These are phyloP conservation scores for Tylopilus orsonianus DNA, from an alignment of 1,284 basidiomycete species.

Conservation along the genomic window DNA sequence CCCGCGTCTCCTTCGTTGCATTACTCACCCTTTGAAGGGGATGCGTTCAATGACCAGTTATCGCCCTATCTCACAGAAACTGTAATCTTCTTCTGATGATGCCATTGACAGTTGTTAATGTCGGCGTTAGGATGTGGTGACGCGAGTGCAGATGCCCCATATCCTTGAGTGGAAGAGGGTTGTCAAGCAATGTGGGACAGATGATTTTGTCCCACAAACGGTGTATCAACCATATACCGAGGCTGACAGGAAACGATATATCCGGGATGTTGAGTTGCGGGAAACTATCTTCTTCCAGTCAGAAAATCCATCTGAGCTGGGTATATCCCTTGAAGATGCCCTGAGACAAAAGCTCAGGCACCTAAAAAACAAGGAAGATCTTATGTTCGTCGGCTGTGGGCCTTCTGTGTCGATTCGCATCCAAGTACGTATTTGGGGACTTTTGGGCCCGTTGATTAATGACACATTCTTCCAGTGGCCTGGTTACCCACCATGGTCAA, in stretches of 20 bases:
- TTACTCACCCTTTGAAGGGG: constrained; percentile 7
- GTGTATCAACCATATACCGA: constrained; percentile 74
- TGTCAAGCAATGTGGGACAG: constrained; percentile 29
- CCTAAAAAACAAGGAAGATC: constrained; percentile 53
- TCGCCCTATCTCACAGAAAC: constrained; percentile 3
- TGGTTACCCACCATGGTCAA: constrained; percentile 71
- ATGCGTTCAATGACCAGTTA: not conserved
- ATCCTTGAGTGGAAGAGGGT: constrained; percentile 29
- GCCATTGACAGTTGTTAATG: constrained; percentile 7
- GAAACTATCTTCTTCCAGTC: constrained; percentile 61
- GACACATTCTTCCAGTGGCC: constrained; percentile 54
- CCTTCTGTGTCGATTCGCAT: constrained; percentile 76
- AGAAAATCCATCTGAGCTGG: constrained; percentile 49
- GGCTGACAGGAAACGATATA: constrained; percentile 70
- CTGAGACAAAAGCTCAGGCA: constrained; percentile 42
- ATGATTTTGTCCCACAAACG: constrained; percentile 58
- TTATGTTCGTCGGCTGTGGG: constrained; percentile 65
- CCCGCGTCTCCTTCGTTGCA: constrained; percentile 15
- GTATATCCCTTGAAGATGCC: constrained; percentile 58
- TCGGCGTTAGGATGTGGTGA: constrained; percentile 22
- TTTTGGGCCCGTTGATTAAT: constrained; percentile 4
- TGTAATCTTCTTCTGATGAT: constrained; percentile 13
- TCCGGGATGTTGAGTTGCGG: constrained; percentile 63
- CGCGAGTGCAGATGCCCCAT: constrained; percentile 26
- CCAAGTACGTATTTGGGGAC: constrained; percentile 44